Evolutionary conservation across 805 yeast species (phyloP).

Genomic region (Metschnikowia continentalis): DNA sequence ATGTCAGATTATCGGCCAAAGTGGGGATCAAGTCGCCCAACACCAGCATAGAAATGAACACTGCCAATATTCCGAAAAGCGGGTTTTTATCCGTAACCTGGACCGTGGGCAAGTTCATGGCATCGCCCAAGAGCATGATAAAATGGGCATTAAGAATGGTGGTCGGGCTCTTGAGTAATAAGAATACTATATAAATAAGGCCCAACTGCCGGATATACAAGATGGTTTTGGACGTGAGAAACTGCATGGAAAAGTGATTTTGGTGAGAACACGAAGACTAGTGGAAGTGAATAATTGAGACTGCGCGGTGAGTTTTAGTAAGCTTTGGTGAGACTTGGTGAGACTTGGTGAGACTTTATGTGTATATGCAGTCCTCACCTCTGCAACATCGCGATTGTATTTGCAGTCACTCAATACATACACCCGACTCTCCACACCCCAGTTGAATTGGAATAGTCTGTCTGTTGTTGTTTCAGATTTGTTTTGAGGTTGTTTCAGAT

Average conservation of each 20-base stretch:
- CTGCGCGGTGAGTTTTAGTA: too few relatives aligned
- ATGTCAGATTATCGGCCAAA: conserved; percentile 37
- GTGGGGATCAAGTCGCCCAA: conserved; percentile 54
- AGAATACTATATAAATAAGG: conserved; percentile 42
- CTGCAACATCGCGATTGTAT: conserved; percentile 3
- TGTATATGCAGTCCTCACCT: not conserved
- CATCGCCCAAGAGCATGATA: conserved; percentile 51
- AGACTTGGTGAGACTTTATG: too few relatives aligned
- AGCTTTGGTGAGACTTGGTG: too few relatives aligned
- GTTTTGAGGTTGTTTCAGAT: too few relatives aligned
- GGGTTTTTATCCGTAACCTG: conserved; percentile 36
- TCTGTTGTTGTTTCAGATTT: too few relatives aligned
- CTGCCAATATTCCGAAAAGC: conserved; percentile 46
- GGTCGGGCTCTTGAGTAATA: conserved; percentile 46
- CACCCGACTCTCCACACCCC: too few relatives aligned
- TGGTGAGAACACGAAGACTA: too few relatives aligned
- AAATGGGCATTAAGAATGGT: conserved; percentile 42
- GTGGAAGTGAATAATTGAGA: too few relatives aligned
- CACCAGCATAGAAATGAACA: conserved; percentile 43
- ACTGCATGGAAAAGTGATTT: conserved; percentile 36
- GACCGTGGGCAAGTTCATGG: conserved; percentile 47
- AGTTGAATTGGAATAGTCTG: too few relatives aligned
- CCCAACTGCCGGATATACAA: conserved; percentile 45
- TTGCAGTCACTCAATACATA: not conserved
- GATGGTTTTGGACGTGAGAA: conserved; percentile 47